A percentile compares a stretch with the other conserved stretches of the same genome.
phyloP scores from a whole-genome alignment of 768 basidiomycete species.

The Lactifluus piperatus region DNA sequence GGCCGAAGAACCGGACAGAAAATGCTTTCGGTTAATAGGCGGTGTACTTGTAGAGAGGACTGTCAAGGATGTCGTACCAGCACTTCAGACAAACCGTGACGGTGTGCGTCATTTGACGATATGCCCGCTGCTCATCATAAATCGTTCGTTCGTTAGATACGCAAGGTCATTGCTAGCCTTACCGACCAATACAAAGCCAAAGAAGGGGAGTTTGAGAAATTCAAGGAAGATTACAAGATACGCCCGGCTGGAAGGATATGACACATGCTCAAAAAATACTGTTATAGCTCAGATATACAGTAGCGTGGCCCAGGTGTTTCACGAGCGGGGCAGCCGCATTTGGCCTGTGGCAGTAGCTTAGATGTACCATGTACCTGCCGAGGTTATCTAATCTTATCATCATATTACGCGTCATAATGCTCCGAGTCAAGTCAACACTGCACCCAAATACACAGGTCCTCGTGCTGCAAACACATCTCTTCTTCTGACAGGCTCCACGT shows the following conservation, averaged over 20 bases:
- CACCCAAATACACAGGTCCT: not conserved
- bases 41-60: constrained; percentile 94
- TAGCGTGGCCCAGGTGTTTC: not conserved
- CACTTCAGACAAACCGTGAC: constrained; percentile 80
- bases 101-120: constrained; percentile 47
- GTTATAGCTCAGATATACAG: not conserved
- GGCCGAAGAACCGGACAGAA: constrained; percentile 77
- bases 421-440: too few species aligned
- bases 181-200: constrained; percentile 84
- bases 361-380: not conserved
- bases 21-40: constrained; percentile 94
- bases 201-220: constrained; percentile 73
- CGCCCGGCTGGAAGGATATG: constrained; percentile 35
- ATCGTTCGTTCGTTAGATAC: constrained; percentile 47
- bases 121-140: constrained; percentile 13
- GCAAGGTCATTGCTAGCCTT: constrained; percentile 66
- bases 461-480: not conserved
- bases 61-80: constrained; percentile 89
- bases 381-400: constrained; percentile 15
- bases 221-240: constrained; percentile 72
- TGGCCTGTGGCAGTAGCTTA: not conserved
- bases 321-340: not conserved
- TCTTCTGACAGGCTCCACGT: not conserved
- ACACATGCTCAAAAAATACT: not conserved
- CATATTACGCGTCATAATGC: not conserved